Evolutionary conservation across 306 rosid species (phyloP).

Genomic region (Pyrus bretschneideri): DNA sequence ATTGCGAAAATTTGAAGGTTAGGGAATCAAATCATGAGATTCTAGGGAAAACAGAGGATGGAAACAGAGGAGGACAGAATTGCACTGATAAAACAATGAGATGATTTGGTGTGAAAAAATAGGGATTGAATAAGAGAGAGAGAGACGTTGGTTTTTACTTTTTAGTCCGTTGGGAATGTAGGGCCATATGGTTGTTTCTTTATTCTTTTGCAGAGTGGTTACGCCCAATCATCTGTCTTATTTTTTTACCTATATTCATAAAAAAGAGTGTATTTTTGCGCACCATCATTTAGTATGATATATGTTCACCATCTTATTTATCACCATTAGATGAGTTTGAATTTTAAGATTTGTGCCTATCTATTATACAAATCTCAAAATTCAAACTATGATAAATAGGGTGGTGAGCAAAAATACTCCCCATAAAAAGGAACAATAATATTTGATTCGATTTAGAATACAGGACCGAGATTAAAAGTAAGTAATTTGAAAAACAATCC

Average conservation of each 20-base stretch:
- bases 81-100: constrained; percentile 20
- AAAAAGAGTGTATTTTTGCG: too few species aligned
- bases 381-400: too few species aligned
- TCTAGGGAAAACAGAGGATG: neutral
- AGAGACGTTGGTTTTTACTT: constrained; percentile 19
- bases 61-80: neutral
- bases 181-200: constrained; percentile 11
- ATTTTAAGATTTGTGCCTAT: too few species aligned
- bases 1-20: neutral
- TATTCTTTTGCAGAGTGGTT: too few species aligned
- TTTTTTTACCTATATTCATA: neutral
- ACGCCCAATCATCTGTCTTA: neutral
- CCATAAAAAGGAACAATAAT: neutral
- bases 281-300: too few species aligned
- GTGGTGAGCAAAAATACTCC: too few species aligned
- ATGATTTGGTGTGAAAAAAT: constrained; percentile 16
- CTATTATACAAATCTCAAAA: too few species aligned
- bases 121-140: neutral
- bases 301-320: too few species aligned
- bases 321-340: too few species aligned
- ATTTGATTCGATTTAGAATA: neutral
- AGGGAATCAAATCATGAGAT: neutral
- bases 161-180: constrained; percentile 23
- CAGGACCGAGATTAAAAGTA: neutral
- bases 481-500: neutral